phyloP scores from a whole-genome alignment of 2,329 filamentous ascomycete genomes.

The Botrytis elliptica region DNA sequence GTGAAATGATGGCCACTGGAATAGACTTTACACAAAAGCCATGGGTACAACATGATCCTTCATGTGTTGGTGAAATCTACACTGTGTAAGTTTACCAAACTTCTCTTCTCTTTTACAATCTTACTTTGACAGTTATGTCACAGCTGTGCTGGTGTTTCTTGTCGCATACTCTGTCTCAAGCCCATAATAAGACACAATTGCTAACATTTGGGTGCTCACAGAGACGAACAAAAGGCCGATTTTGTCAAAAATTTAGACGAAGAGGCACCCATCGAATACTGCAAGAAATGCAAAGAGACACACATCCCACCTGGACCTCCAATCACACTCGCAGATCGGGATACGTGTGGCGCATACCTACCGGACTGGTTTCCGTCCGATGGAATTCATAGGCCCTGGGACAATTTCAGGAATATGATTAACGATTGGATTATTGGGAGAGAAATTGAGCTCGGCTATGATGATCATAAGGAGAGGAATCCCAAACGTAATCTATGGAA shows the following conservation, averaged over 20 bases:
- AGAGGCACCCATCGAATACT: conserved; percentile 26
- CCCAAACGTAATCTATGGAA: conserved; percentile 27
- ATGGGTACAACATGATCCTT: conserved; percentile 14
- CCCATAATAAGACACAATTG: background rate
- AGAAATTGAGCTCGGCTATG: conserved; percentile 25
- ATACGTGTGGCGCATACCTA: conserved; percentile 32
- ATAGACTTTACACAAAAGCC: conserved; percentile 19
- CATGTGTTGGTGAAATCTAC: conserved; percentile 18
- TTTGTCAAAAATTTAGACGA: conserved; percentile 24
- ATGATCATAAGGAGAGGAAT: conserved; percentile 4
- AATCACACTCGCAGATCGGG: conserved; percentile 30
- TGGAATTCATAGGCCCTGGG: conserved; percentile 27
- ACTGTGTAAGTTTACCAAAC: background rate
- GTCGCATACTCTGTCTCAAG: background rate
- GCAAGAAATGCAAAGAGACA: conserved; percentile 30
- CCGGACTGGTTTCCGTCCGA: conserved; percentile 36
- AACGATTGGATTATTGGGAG: conserved; percentile 26
- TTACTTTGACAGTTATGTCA: background rate
- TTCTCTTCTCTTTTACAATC: background rate
- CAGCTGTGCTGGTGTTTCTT: background rate
- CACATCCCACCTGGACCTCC: conserved; percentile 34
- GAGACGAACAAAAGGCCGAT: conserved; percentile 19
- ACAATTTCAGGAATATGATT: conserved; percentile 24
- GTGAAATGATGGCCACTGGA: conserved; percentile 9
- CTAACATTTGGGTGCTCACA: background rate